phyloP scores from a whole-genome alignment of 2,329 filamentous ascomycete genomes.

The Colletotrichum falcatum region DNA sequence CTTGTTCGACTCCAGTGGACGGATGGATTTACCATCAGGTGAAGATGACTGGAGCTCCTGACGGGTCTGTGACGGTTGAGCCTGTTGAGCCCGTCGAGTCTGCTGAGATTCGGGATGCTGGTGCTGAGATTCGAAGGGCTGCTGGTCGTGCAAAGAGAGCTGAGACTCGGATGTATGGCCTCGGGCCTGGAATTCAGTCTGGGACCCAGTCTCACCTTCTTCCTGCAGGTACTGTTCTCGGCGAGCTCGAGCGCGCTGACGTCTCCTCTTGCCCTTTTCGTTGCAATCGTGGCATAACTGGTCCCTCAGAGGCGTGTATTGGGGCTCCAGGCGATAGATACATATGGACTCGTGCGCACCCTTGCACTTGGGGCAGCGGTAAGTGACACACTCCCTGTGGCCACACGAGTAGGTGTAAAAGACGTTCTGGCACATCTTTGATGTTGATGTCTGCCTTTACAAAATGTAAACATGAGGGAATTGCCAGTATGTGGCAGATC shows the following conservation, averaged over 20 bases:
- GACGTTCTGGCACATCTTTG: slow-evolving; percentile 40
- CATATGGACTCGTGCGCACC: not conserved
- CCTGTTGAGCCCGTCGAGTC: not conserved
- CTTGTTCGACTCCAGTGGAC: slow-evolving; percentile 39
- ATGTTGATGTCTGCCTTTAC: not conserved
- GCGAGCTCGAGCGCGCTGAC: not conserved
- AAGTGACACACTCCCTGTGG: slow-evolving; percentile 36
- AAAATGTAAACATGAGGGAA: slow-evolving; percentile 39
- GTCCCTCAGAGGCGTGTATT: slow-evolving; percentile 30
- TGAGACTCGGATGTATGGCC: not conserved
- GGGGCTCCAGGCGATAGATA: slow-evolving; percentile 6
- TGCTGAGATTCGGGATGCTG: not conserved
- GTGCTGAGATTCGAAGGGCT: not conserved
- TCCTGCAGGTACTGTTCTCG: not conserved
- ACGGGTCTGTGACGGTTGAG: slow-evolving; percentile 7
- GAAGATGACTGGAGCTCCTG: slow-evolving; percentile 19
- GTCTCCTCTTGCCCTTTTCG: slow-evolving; percentile 7
- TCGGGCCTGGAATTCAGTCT: not conserved
- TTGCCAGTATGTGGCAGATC: not conserved
- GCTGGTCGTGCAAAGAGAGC: not conserved
- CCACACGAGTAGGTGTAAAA: slow-evolving; percentile 41
- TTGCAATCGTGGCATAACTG: slow-evolving; percentile 41
- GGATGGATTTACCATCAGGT: slow-evolving; percentile 19
- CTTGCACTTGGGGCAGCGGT: slow-evolving; percentile 20
- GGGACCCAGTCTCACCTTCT: not conserved